Percentiles rank a stretch among this genome's conserved stretches.
Evolutionary conservation across 176 grass and related monocot genomes (phyloP).

Genomic region (Pontederia crassipes): DNA sequence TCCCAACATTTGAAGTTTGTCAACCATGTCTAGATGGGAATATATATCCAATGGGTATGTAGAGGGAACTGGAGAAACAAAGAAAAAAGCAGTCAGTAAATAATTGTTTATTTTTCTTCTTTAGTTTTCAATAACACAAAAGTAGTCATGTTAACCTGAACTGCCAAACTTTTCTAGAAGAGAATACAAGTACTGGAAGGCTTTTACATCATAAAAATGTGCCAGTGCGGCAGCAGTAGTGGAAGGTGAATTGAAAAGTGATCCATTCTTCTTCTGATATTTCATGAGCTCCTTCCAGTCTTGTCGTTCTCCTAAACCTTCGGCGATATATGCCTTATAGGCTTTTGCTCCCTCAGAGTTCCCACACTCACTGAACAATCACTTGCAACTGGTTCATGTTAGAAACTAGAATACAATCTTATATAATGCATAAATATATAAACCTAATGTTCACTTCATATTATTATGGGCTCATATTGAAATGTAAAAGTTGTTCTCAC

Average conservation of each 20-base stretch:
- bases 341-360: constrained; percentile 34
- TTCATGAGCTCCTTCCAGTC: constrained; percentile 49
- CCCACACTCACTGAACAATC: constrained; percentile 20
- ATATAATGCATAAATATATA: no score
- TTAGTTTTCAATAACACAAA: neutral
- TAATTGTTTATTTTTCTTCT: neutral
- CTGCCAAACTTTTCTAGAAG: constrained; percentile 37
- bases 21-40: constrained; percentile 44
- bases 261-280: constrained; percentile 65
- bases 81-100: neutral
- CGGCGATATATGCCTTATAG: constrained; percentile 60
- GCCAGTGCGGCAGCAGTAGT: constrained; percentile 42
- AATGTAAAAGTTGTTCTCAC: no score
- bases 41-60: constrained; percentile 32
- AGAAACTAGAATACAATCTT: no score
- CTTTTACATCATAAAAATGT: constrained; percentile 31
- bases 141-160: constrained; percentile 31
- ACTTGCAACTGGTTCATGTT: neutral
- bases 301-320: constrained; percentile 43
- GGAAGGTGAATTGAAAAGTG: constrained; percentile 60
- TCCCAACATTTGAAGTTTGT: constrained; percentile 51
- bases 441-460: no score
- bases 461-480: no score
- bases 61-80: constrained; percentile 33
- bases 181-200: constrained; percentile 47